Conservation (phyloP, 129 eudicot species). For the Flaveria ramosissima region DNA sequence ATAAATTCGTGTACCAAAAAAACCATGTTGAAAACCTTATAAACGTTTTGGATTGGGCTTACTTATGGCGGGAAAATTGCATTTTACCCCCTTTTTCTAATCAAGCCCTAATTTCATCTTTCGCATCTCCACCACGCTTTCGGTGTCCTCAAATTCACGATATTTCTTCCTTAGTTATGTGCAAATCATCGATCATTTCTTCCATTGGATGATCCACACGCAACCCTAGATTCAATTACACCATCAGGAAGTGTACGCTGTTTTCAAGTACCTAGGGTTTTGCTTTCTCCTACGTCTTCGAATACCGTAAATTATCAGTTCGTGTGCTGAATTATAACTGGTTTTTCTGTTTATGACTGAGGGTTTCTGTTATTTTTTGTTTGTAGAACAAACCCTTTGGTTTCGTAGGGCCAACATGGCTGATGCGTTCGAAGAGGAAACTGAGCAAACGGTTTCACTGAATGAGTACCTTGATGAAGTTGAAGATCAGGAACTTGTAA, state of each 20-base stretch:
- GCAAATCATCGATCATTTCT: constrained; percentile 7
- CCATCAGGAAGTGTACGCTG: constrained; percentile 5
- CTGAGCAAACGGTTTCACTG: constrained; percentile 64
- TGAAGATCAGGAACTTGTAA: constrained; percentile 84
- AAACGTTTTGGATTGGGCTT: constrained; percentile 22
- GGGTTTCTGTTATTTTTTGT: constrained; percentile 9
- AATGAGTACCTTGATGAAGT: constrained; percentile 68
- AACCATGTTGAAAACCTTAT: neutral
- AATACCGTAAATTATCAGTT: constrained; percentile 16
- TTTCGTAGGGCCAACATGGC: constrained; percentile 44
- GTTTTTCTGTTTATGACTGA: neutral
- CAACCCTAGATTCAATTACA: constrained; percentile 16
- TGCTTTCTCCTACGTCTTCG: constrained; percentile 5
- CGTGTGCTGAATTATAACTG: constrained; percentile 2
- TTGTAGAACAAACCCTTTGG: constrained; percentile 10
- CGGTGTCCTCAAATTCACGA: constrained; percentile 24
- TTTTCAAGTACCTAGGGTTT: constrained; percentile 36
- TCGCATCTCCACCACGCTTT: constrained; percentile 1
- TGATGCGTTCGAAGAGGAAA: constrained; percentile 76
- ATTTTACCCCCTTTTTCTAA: constrained; percentile 24
- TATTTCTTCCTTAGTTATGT: constrained; percentile 8
- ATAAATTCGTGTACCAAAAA: neutral
- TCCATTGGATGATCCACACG: constrained; percentile 14
- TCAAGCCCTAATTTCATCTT: constrained; percentile 28
- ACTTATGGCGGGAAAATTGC: constrained; percentile 70